Evolutionary conservation across 73 alveolate species (phyloP).

Genomic region (Uronychia setigera): DNA sequence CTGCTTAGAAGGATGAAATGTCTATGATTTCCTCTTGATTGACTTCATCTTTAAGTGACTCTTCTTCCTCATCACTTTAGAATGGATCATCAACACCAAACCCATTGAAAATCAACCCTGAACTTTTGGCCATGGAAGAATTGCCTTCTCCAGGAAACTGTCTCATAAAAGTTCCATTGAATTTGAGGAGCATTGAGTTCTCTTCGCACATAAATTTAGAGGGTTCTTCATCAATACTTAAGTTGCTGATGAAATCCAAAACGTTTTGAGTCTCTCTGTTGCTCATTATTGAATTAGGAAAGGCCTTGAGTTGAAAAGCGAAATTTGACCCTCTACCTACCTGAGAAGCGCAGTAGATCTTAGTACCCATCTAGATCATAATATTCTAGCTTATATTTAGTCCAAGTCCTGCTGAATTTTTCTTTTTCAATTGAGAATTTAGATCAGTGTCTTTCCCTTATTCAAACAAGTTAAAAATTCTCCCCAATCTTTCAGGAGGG

Average conservation of each 20-base stretch:
- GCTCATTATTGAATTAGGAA: not conserved
- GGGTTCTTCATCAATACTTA: not conserved
- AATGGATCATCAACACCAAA: too few relatives aligned
- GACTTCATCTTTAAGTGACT: not conserved
- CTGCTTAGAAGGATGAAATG: too few relatives aligned
- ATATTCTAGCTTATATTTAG: not conserved
- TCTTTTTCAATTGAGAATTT: not conserved
- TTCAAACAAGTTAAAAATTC: not conserved
- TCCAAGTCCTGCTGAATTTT: not conserved
- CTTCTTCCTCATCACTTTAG: not conserved
- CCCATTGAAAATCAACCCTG: too few relatives aligned
- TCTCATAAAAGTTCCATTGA: not conserved
- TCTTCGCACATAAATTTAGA: not conserved
- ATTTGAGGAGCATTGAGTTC: not conserved
- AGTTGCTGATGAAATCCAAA: not conserved
- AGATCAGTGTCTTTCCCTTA: not conserved
- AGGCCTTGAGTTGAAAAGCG: not conserved
- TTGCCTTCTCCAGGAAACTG: not conserved
- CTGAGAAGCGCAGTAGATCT: not conserved
- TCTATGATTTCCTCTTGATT: too few relatives aligned
- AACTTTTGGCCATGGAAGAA: not conserved
- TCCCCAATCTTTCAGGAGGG: not conserved
- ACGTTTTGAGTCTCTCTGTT: not conserved
- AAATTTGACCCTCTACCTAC: not conserved
- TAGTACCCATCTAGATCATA: not conserved